Evolutionary conservation across 2,329 filamentous ascomycete genomes (phyloP).

Genomic region (Hymenoscyphus repandus): DNA sequence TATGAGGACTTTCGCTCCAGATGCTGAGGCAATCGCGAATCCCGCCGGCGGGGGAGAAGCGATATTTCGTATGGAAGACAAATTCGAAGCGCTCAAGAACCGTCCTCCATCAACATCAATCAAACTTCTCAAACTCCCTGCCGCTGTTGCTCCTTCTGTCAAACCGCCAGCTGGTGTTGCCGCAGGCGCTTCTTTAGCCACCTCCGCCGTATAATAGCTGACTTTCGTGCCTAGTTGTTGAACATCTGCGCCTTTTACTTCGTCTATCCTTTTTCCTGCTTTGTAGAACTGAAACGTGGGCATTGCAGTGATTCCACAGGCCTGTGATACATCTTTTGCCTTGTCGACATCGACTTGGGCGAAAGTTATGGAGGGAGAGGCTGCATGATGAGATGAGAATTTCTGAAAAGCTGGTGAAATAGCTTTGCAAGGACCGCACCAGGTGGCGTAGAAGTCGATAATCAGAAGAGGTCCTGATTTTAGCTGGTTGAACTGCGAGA

Average conservation of each 20-base stretch:
- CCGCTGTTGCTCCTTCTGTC: conserved; percentile 1
- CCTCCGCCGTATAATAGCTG: conserved; percentile 23
- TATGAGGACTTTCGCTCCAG: conserved; percentile 19
- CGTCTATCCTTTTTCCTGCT: conserved; percentile 64
- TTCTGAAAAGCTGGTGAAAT: conserved; percentile 84
- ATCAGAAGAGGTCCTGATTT: conserved; percentile 24
- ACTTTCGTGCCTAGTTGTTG: conserved; percentile 55
- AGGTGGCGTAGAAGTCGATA: conserved; percentile 70
- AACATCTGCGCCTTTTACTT: conserved; percentile 76
- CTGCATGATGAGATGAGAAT: conserved; percentile 69
- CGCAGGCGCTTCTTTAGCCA: conserved; percentile 13
- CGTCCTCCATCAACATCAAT: conserved; percentile 21
- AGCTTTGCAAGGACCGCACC: conserved; percentile 88
- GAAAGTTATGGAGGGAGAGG: conserved; percentile 77
- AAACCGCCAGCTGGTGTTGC: conserved; percentile 4
- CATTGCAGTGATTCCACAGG: conserved; percentile 78
- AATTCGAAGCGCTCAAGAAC: conserved; percentile 21
- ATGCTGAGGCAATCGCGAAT: conserved; percentile 21
- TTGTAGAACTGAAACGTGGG: conserved; percentile 92
- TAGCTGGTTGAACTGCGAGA: conserved; percentile 28
- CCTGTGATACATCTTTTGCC: conserved; percentile 68
- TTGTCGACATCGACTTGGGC: conserved; percentile 84
- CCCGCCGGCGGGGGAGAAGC: conserved; percentile 26
- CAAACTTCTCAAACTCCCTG: conserved; percentile 21
- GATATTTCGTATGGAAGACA: conserved; percentile 25